Evolutionary conservation across 345 rosid genomes (phyloP).

Genomic region (Pistacia vera): DNA sequence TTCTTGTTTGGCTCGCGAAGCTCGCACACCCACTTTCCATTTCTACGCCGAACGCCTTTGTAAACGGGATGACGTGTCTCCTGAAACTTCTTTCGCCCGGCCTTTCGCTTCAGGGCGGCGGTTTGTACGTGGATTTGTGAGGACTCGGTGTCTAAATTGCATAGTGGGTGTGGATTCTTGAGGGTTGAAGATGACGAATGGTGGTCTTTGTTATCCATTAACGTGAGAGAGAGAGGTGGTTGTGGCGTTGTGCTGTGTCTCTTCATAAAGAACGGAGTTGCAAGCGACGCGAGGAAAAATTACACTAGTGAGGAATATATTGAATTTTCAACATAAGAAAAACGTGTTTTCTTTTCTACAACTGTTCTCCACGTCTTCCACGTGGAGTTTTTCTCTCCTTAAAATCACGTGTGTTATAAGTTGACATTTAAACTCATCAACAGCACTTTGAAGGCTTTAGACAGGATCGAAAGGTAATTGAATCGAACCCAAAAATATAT

Average conservation of each 20-base stretch:
- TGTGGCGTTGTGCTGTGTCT: not conserved
- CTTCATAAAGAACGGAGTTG: not conserved
- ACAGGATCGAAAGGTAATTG: no score
- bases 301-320: not conserved
- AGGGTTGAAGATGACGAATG: constrained; percentile 8
- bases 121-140: not conserved
- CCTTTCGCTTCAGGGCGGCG: constrained; percentile 33
- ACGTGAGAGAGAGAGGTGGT: not conserved
- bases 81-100: constrained; percentile 55
- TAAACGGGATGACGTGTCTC: constrained; percentile 59
- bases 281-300: no score
- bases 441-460: no score
- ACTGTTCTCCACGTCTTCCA: not conserved
- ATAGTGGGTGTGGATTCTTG: not conserved
- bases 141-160: not conserved
- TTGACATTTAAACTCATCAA: not conserved
- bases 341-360: not conserved
- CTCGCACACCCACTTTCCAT: constrained; percentile 66
- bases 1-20: constrained; percentile 41
- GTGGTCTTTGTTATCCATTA: constrained; percentile 13
- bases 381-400: not conserved
- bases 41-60: constrained; percentile 51
- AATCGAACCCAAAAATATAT: no score
- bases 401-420: constrained; percentile 3
- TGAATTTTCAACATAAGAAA: not conserved